Base-by-base conservation (phyloP, 495 filamentous ascomycete species). In the Aspergillus ostianus region DNA sequence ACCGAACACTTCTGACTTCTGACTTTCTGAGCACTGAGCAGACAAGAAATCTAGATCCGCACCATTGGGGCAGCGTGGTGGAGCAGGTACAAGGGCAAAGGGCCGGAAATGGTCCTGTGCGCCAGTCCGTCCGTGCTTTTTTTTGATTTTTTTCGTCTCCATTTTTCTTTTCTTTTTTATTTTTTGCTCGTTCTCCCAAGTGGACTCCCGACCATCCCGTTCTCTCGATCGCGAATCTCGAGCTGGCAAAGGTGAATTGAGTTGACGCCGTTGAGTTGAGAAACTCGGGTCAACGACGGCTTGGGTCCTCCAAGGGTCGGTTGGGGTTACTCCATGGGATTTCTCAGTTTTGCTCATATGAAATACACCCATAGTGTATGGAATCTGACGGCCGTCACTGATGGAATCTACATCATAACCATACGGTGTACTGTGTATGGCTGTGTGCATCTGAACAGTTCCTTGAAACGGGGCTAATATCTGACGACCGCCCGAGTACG, bases 31-130 rank as follows among this genome's bases (percentile, higher is more conserved):
- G 13, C 17, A 21, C 19, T 17, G 23, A 10, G 18, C 53, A 27
- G 46, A 41, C 60, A n/a, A 51, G 47, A 62, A 62, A 62, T 53
- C 49, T 56, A 60, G 57, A 64, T 60, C 57, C 57, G 44, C 54
- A 47, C 20, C 29, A 18, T 47, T 55, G 50, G 57, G 57, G 49
- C 46, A 30, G n/a, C 26, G 19, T 32, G 17, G 50, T n/a, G 26
- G 27, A 52, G 50, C 17, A 49, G 50, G 53, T 44, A 41, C 36
- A 29, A 48, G 51, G 36, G 45, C 56, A 19, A 56, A 45, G 51
- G 50, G 47, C 56, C 60, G 51, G 52, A 51, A 51, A 54, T 55
- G 51, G 60, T 51, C 47, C 55, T 62, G 60, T 54, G 60, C 60
- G 55, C 56, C 26, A 44, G 44, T 55, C 46, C 32, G 56, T 63